phyloP scores from a whole-genome alignment of 2,329 filamentous ascomycete genomes.

The Epichloe sibirici region DNA sequence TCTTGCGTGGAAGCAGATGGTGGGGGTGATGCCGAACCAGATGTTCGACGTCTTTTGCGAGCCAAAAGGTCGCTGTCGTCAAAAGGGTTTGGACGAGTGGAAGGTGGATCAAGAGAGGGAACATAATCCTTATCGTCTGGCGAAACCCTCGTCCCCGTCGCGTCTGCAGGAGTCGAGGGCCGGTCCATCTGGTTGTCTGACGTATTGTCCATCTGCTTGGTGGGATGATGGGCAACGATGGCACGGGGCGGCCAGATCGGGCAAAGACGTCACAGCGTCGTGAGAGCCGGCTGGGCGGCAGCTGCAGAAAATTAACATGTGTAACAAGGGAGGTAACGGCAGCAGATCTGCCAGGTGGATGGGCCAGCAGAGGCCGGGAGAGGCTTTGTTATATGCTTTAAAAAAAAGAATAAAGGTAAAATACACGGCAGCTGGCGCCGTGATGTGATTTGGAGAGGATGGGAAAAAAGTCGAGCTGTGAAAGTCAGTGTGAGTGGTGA shows the following conservation, averaged over 20 bases:
- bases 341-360: not conserved
- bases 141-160: conserved; percentile 33
- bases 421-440: not conserved
- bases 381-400: not conserved
- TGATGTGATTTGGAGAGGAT: not conserved
- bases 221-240: conserved; percentile 4
- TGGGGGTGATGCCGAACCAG: conserved; percentile 41
- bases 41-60: conserved; percentile 51
- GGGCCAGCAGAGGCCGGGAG: not conserved
- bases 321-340: conserved; percentile 22
- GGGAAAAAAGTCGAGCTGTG: conserved; percentile 1
- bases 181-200: conserved; percentile 36
- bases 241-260: conserved; percentile 29
- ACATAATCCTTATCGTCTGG: conserved; percentile 22
- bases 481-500: conserved; percentile 2
- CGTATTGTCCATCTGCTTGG: conserved; percentile 4
- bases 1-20: conserved; percentile 26
- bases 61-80: conserved; percentile 43
- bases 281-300: conserved; percentile 41
- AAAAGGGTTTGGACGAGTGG: conserved; percentile 52
- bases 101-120: conserved; percentile 47
- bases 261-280: conserved; percentile 38
- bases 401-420: not conserved
- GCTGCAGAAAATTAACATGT: conserved; percentile 46
- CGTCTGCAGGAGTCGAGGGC: conserved; percentile 35